Conservation (phyloP, 805 yeast genomes). For the Candida bentonensis region DNA sequence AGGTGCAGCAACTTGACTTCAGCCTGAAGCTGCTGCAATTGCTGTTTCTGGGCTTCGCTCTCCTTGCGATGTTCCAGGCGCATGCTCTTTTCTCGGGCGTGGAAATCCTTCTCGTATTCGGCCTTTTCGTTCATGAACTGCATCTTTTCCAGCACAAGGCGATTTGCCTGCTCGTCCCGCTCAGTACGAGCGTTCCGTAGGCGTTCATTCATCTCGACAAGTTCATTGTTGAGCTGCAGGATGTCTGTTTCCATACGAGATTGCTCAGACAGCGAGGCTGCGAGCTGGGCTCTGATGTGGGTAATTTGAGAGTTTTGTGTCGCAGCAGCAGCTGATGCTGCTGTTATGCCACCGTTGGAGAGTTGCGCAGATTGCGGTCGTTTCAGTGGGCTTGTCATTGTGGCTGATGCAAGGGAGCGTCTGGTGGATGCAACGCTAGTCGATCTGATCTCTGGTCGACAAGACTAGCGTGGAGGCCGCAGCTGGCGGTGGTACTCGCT, state of each 20-base stretch:
- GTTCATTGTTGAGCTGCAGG: conserved; percentile 10
- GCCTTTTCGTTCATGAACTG: conserved; percentile 1
- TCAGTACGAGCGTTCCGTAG: conserved; percentile 9
- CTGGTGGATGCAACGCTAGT: too few species aligned
- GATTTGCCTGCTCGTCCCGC: conserved; percentile 2
- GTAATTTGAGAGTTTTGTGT: too few species aligned
- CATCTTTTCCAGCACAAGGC: conserved; percentile 1
- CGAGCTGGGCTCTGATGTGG: conserved; percentile 5
- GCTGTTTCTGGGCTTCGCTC: conserved; percentile 1
- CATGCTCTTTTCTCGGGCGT: background rate
- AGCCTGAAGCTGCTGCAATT: background rate
- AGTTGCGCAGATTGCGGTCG: too few species aligned
- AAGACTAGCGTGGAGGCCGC: too few species aligned
- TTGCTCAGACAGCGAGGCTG: conserved; percentile 8
- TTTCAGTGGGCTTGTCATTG: too few species aligned
- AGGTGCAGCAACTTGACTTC: background rate
- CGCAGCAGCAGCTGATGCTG: too few species aligned
- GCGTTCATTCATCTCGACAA: conserved; percentile 10
- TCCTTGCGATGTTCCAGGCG: background rate
- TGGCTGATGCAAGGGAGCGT: too few species aligned
- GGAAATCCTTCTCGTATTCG: conserved; percentile 1
- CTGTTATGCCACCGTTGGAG: too few species aligned
- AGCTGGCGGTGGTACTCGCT: too few species aligned
- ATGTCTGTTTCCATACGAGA: conserved; percentile 17
- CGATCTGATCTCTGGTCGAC: too few species aligned